Conservation (phyloP, 2,329 filamentous ascomycete species). For the Penicillium sp. region DNA sequence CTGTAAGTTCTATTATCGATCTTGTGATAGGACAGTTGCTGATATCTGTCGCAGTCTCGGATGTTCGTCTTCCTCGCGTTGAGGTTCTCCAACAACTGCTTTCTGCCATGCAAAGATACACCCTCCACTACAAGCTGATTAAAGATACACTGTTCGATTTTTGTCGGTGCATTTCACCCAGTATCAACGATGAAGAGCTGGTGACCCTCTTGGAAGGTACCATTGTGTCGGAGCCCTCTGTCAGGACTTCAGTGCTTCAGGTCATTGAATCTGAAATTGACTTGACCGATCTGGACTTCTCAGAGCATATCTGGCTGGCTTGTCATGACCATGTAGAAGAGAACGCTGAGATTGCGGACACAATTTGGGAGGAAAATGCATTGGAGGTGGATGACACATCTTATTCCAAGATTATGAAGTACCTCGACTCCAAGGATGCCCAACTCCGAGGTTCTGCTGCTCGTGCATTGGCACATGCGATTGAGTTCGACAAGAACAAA, state of each 20-base stretch:
- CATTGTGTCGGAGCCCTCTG: constrained; percentile 71
- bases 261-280: constrained; percentile 88
- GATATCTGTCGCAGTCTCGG: too few species aligned
- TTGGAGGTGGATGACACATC: constrained; percentile 63
- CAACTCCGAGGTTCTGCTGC: constrained; percentile 81
- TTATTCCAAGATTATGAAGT: constrained; percentile 64
- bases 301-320: constrained; percentile 86
- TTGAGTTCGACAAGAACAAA: constrained; percentile 54
- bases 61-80: constrained; percentile 68
- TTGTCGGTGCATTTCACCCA: constrained; percentile 75
- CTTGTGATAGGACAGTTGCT: too few species aligned
- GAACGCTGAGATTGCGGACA: constrained; percentile 72
- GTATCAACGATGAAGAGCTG: constrained; percentile 68
- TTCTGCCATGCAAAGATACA: constrained; percentile 77
- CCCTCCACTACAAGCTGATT: constrained; percentile 89
- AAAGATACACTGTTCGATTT: constrained; percentile 88
- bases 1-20: too few species aligned
- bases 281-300: constrained; percentile 78
- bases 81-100: constrained; percentile 68
- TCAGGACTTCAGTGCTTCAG: constrained; percentile 79
- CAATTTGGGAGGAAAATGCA: constrained; percentile 93
- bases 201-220: constrained; percentile 67
- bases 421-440: constrained; percentile 70
- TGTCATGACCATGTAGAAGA: constrained; percentile 87
- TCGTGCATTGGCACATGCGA: constrained; percentile 69